Conservation (phyloP, 768 basidiomycete genomes). For the Mycena albidolilacea region DNA sequence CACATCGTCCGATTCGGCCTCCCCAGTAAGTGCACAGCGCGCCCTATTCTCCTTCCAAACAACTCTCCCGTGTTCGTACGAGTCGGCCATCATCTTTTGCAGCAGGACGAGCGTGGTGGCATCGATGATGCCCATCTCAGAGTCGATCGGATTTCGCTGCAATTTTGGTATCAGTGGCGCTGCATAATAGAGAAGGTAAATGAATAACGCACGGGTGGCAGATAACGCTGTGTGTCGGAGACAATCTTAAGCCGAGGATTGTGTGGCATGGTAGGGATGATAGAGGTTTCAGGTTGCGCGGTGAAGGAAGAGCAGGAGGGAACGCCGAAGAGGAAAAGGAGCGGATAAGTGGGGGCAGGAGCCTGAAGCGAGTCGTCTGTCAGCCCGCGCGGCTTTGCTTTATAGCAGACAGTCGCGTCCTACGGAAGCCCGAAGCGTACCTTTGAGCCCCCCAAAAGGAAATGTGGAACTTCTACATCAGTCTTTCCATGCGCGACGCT, state of each 20-base stretch:
- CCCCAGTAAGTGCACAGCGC: constrained; percentile 23
- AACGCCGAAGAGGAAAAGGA: neutral
- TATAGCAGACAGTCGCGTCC: neutral
- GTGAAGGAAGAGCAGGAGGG: neutral
- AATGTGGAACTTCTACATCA: neutral
- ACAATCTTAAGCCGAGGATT: neutral
- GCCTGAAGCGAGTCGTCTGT: neutral
- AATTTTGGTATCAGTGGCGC: neutral
- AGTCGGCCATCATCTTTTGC: constrained; percentile 38
- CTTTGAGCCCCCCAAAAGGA: neutral
- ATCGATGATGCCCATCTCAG: constrained; percentile 32
- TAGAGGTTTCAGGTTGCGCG: neutral
- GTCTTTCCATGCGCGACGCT: neutral
- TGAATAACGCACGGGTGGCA: constrained; percentile 25
- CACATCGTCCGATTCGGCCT: constrained; percentile 21
- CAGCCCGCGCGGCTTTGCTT: neutral
- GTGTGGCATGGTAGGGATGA: neutral
- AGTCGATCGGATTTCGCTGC: constrained; percentile 20
- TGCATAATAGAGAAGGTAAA: neutral
- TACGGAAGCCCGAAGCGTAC: neutral
- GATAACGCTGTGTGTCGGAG: neutral
- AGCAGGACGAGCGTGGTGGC: constrained; percentile 29
- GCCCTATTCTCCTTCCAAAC: constrained; percentile 34
- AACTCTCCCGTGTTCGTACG: constrained; percentile 29
- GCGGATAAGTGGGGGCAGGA: neutral